These are phyloP conservation scores for Penicillium crustosum DNA, from an alignment of 2,329 filamentous ascomycete species.

Conservation along the genomic window DNA sequence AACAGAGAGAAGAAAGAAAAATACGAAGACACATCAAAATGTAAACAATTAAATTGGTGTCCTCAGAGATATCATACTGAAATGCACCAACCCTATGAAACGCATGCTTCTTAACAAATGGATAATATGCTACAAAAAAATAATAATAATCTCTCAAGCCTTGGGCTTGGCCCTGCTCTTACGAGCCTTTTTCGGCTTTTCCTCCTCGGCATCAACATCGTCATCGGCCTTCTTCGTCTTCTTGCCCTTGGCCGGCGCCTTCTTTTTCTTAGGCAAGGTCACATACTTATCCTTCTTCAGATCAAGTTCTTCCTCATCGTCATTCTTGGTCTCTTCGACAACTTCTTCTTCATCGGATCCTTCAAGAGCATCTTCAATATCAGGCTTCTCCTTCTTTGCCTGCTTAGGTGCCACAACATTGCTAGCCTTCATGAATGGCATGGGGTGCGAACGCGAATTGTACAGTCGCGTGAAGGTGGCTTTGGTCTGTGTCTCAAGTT, in stretches of 20 bases:
- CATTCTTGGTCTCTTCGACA: constrained; percentile 56
- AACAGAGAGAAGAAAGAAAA: not conserved
- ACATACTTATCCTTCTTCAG: constrained; percentile 95
- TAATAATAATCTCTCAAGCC: constrained; percentile 10
- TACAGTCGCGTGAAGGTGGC: constrained; percentile 87
- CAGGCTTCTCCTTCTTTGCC: constrained; percentile 72
- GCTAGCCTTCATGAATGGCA: constrained; percentile 95
- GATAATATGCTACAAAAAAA: constrained; percentile 15
- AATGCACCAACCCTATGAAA: not conserved
- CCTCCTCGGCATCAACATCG: constrained; percentile 50
- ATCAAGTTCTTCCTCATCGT: constrained; percentile 76
- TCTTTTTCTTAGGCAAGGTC: constrained; percentile 78
- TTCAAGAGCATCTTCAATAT: constrained; percentile 93
- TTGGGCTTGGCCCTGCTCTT: constrained; percentile 33
- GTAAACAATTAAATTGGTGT: not conserved
- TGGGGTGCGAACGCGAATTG: constrained; percentile 79
- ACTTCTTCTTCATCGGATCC: constrained; percentile 76
- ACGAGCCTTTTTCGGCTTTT: constrained; percentile 54
- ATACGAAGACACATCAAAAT: not conserved
- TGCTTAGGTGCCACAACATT: constrained; percentile 72
- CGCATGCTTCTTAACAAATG: not conserved
- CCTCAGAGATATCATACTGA: not conserved
- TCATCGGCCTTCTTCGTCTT: constrained; percentile 37
- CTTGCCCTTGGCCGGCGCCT: constrained; percentile 46
- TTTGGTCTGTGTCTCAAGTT: constrained; percentile 83